phyloP scores from a whole-genome alignment of 139 green algal species.

The Chlorella ohadii region DNA sequence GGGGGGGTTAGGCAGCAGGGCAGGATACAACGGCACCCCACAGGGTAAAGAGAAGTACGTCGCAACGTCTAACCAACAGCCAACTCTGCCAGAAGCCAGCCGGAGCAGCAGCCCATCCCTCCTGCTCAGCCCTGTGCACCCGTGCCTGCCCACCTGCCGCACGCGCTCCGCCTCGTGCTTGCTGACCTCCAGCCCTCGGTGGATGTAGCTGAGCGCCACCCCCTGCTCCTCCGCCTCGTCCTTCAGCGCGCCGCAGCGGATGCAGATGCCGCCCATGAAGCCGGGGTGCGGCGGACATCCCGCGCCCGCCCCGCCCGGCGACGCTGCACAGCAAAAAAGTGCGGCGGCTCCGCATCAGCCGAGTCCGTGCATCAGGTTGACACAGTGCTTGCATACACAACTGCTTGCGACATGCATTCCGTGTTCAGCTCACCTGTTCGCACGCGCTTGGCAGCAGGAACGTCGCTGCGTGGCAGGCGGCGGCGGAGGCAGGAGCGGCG shows the following conservation, averaged over 20 bases:
- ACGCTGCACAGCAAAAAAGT: too few relatives aligned
- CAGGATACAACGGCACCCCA: too few relatives aligned
- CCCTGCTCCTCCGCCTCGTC: conserved; percentile 47
- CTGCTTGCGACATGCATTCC: too few relatives aligned
- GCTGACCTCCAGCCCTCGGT: conserved; percentile 55
- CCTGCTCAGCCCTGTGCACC: too few relatives aligned
- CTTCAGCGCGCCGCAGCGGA: conserved; percentile 69
- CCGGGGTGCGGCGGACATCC: conserved; percentile 75
- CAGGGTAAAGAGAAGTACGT: too few relatives aligned
- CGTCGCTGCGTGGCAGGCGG: conserved; percentile 10
- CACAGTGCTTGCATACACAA: too few relatives aligned
- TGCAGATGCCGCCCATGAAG: conserved; percentile 81
- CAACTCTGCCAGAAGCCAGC: too few relatives aligned
- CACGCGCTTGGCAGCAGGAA: not conserved
- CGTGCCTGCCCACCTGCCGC: conserved; percentile 12
- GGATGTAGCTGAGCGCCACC: conserved; percentile 43
- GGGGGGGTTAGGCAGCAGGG: not conserved
- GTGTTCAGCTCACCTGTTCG: conserved; percentile 14
- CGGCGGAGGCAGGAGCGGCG: not conserved
- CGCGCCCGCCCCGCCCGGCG: not conserved
- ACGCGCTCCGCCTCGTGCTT: conserved; percentile 56
- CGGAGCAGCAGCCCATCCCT: too few relatives aligned
- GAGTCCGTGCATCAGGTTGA: too few relatives aligned
- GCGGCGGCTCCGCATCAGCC: too few relatives aligned
- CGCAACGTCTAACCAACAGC: too few relatives aligned